Evolutionary conservation across 2,329 filamentous ascomycete genomes (phyloP), one percentile per base, ranked within the genome.

Genomic region (Pestalotiopsis sp.): DNA sequence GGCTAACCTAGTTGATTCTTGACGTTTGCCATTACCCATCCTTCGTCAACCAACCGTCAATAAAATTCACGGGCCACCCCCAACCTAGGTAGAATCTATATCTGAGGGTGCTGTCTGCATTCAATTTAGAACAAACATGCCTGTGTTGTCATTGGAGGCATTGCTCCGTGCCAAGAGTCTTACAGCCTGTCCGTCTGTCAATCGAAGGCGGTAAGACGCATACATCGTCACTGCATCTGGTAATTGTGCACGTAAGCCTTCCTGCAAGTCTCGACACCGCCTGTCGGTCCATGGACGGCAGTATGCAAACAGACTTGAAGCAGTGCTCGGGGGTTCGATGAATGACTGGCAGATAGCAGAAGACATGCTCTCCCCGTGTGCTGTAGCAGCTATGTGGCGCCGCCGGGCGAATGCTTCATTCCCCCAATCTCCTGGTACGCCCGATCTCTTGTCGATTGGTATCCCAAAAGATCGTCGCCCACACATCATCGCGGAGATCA

Each of bases 221-320:
- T 20, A 52, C 45, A 52, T 52, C 45, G 9, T n/a, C 17, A 52
- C 45, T 52, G 45, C 45, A 52, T n/a, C 7, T 52, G 45, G 45
- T 52, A 52, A n/a, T 49, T 14, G 41, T 49, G 41, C 45, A 9
- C 23, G 45, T n/a, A n/a, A 52, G 45, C 17, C 45, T 52, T 52
- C 45, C 45, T 52, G 17, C 45, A 52, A 45, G 62, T 12, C 23
- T 64, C 39, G 62, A 64, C 62, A 64, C 62, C 62, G 62, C 62
- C 49, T 64, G 11, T 45, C 49, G 36, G 11, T 7, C 39, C 14
- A 25, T 60, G 23, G 27, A 45, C 17, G 62, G 62, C 38, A 64
- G 17, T 39, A 64, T 45, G 27, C 62, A 64, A 14, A 14, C 38
- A 64, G 27, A 45, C 13, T 62, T 31, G 59, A 36, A 62, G 57